Conservation (phyloP, 2,329 filamentous ascomycete genomes). For the Sporothrix luriei region DNA sequence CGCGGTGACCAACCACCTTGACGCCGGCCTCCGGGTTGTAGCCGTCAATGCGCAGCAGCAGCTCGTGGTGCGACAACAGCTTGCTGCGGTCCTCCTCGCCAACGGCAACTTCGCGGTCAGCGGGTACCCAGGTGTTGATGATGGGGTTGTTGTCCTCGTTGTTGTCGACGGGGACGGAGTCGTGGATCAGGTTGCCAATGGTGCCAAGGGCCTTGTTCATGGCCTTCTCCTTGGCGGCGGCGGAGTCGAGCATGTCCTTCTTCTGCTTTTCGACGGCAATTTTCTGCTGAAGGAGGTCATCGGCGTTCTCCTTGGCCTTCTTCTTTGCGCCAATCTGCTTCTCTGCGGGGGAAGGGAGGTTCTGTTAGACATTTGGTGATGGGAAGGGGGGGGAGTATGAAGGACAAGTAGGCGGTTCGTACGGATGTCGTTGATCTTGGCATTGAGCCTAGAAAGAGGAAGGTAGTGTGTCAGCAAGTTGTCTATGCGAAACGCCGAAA, state of each 20-base stretch:
- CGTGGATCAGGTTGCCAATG: constrained; percentile 90
- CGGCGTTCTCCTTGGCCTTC: constrained; percentile 90
- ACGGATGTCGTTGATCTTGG: constrained; percentile 72
- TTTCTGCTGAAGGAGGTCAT: constrained; percentile 77
- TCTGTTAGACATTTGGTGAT: not conserved
- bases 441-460: constrained; percentile 56
- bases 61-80: constrained; percentile 89
- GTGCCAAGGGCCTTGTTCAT: constrained; percentile 78
- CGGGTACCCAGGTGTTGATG: constrained; percentile 77
- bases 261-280: constrained; percentile 68
- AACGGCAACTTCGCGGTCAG: constrained; percentile 62
- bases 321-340: constrained; percentile 62
- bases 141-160: constrained; percentile 87
- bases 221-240: constrained; percentile 71
- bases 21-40: constrained; percentile 92
- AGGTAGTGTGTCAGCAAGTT: not conserved
- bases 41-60: constrained; percentile 82
- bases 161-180: constrained; percentile 78
- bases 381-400: not conserved
- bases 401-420: not conserved
- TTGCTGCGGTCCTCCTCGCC: constrained; percentile 64
- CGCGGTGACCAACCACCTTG: constrained; percentile 91
- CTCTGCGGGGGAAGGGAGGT: constrained; percentile 19
- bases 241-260: constrained; percentile 71
- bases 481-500: not conserved